Evolutionary conservation across 306 rosid genomes (phyloP).

Genomic region (Potentilla sterilis): DNA sequence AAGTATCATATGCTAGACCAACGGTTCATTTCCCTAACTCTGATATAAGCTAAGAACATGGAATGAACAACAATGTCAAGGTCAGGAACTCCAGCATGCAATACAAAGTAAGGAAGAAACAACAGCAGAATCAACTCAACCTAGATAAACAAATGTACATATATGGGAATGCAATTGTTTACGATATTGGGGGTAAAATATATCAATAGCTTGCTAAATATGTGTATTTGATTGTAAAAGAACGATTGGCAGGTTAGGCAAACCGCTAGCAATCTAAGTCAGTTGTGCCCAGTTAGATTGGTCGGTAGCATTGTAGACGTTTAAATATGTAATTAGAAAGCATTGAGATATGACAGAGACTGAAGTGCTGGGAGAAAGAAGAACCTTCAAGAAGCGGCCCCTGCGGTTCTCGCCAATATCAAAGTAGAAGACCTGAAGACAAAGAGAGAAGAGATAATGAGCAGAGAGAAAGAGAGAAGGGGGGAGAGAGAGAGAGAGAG

Average conservation of each 20-base stretch:
- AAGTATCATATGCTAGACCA: neutral
- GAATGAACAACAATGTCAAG: neutral
- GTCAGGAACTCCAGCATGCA: neutral
- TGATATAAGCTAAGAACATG: neutral
- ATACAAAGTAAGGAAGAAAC: neutral
- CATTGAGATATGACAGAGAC: neutral
- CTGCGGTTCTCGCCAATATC: constrained; percentile 99
- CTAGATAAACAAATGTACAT: neutral
- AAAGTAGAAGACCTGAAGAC: constrained; percentile 77
- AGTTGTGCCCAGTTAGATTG: neutral
- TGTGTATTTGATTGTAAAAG: neutral
- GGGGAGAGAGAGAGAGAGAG: neutral
- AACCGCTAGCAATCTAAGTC: neutral
- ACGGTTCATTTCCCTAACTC: neutral
- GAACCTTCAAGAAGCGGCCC: constrained; percentile 98
- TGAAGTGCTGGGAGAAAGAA: neutral
- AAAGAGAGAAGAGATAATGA: neutral
- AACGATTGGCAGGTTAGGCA: neutral
- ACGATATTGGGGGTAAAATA: neutral
- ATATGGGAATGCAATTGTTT: neutral
- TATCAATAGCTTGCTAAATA: neutral
- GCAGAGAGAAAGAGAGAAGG: neutral
- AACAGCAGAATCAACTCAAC: neutral
- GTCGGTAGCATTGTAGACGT: neutral
- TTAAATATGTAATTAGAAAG: neutral